phyloP scores from a whole-genome alignment of 1,284 basidiomycete genomes.

The Blastosporella zonata region DNA sequence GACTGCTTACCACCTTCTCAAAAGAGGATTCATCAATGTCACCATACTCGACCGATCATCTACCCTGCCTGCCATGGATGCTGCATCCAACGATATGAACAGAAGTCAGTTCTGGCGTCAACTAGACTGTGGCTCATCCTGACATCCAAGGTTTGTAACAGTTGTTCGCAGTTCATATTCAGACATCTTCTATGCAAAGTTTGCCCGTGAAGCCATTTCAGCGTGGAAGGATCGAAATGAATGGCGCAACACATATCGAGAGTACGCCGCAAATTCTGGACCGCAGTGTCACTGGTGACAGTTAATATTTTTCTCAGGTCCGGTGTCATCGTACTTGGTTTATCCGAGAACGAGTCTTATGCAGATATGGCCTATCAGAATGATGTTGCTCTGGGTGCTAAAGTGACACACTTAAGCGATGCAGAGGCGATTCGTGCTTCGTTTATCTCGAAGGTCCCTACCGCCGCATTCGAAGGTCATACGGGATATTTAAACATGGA shows the following conservation, averaged over 20 bases:
- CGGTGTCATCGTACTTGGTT: constrained; percentile 57
- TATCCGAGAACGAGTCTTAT: constrained; percentile 34
- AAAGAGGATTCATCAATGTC: constrained; percentile 63
- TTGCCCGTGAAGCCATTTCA: constrained; percentile 72
- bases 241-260: constrained; percentile 79
- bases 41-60: constrained; percentile 71
- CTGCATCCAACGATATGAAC: constrained; percentile 83
- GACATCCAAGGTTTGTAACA: constrained; percentile 27
- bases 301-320: constrained; percentile 38
- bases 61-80: constrained; percentile 71
- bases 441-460: constrained; percentile 41
- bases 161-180: constrained; percentile 72
- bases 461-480: constrained; percentile 33
- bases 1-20: constrained; percentile 74
- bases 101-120: constrained; percentile 51
- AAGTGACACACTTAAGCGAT: constrained; percentile 39
- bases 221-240: constrained; percentile 63
- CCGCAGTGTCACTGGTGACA: not conserved
- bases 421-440: constrained; percentile 37
- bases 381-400: constrained; percentile 53
- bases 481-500: constrained; percentile 71
- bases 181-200: constrained; percentile 64
- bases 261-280: constrained; percentile 50
- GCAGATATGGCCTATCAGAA: constrained; percentile 51
- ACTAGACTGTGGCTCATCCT: not conserved